Percentiles rank a stretch among this genome's conserved stretches.
These are phyloP conservation scores for Leccinellum rugosiceps DNA, from an alignment of 768 basidiomycete species.

Conservation along the genomic window DNA sequence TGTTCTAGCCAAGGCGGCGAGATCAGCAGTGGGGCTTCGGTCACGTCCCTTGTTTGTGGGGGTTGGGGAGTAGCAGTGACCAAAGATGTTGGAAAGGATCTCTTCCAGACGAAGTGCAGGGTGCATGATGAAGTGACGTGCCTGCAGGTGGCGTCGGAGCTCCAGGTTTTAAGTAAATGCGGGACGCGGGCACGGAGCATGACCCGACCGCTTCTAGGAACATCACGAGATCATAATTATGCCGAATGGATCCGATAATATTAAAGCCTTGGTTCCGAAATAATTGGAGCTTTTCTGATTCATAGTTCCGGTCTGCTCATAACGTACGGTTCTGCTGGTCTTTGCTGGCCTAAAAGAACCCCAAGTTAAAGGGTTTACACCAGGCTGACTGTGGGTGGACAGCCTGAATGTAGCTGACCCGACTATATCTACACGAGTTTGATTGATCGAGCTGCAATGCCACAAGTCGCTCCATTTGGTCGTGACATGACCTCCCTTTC, in stretches of 20 bases:
- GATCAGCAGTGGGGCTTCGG: constrained; percentile 1
- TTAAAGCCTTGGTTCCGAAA: too few relatives aligned
- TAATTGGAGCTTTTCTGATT: too few relatives aligned
- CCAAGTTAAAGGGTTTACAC: too few relatives aligned
- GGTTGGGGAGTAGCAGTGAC: constrained; percentile 4
- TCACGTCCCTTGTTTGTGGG: not conserved
- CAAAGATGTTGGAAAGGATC: constrained; percentile 11
- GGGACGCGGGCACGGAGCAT: not conserved
- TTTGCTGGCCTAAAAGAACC: too few relatives aligned
- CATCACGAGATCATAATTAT: not conserved
- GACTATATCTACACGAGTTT: too few relatives aligned
- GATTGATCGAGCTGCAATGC: too few relatives aligned
- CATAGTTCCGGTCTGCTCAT: too few relatives aligned
- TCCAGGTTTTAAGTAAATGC: not conserved
- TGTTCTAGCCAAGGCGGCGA: constrained; percentile 13
- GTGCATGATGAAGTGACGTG: constrained; percentile 1
- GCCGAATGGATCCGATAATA: not conserved
- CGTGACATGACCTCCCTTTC: too few relatives aligned
- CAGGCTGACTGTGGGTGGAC: too few relatives aligned
- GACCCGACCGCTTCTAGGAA: not conserved
- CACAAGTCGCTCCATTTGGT: too few relatives aligned
- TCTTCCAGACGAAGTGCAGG: constrained; percentile 6
- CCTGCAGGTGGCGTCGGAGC: not conserved
- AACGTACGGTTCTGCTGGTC: too few relatives aligned
- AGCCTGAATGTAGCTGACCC: too few relatives aligned